These are phyloP conservation scores for Calonectria naviculata DNA, from an alignment of 2,329 filamentous ascomycete genomes.

Conservation along the genomic window DNA sequence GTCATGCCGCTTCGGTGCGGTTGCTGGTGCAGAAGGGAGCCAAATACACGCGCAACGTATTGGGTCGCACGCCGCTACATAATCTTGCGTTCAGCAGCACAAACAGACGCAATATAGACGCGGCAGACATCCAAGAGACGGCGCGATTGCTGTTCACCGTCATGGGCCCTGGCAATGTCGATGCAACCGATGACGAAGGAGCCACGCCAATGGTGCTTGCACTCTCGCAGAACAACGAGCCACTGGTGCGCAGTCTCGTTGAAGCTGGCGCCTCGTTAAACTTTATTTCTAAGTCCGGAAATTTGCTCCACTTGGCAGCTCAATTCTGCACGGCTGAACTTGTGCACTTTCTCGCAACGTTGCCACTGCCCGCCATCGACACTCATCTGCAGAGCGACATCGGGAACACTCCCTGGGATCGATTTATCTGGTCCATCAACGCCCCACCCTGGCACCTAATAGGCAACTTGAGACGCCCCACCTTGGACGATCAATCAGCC, in stretches of 20 bases:
- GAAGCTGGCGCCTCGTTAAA: neutral
- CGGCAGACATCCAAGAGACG: neutral
- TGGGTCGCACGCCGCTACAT: neutral
- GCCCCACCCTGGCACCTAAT: neutral
- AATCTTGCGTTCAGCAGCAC: neutral
- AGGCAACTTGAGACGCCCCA: neutral
- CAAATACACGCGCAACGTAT: neutral
- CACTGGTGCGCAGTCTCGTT: neutral
- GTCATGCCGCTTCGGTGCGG: neutral
- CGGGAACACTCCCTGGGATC: neutral
- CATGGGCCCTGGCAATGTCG: neutral
- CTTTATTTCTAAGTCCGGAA: neutral
- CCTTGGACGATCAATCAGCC: neutral
- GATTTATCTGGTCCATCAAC: neutral
- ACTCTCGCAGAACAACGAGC: neutral
- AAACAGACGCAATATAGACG: too few species aligned
- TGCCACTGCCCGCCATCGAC: neutral
- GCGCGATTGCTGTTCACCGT: neutral
- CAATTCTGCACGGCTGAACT: neutral
- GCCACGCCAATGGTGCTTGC: neutral
- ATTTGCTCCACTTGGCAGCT: neutral
- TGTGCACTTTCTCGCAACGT: neutral
- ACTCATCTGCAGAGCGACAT: fast-evolving
- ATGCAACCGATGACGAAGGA: neutral
- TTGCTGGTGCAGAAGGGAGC: neutral